Base-by-base conservation (phyloP, 2,329 filamentous ascomycete genomes). In the Ascochyta lentis region DNA sequence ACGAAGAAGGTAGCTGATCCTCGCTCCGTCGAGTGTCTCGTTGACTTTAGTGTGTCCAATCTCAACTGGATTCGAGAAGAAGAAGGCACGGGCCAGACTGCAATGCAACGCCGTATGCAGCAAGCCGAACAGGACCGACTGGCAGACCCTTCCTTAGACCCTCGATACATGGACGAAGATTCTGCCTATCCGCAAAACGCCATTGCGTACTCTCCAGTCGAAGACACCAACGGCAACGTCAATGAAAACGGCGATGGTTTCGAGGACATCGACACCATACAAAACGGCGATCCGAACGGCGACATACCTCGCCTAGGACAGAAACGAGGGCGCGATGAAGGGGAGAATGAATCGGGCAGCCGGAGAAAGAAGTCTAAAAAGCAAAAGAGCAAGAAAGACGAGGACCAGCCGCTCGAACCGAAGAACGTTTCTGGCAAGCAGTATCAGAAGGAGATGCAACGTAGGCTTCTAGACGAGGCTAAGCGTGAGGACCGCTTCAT, bases 21-120 rank as follows among this genome's bases (percentile, higher is more conserved):
- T 47, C 87, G 95, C 57, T 97, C 93, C 68, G 87, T 96, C 6
- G 94, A 98, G 74, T 89, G 87, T 23, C 83, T 98, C 22, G 92
- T 98, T 8, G 92, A 98, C 71, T 97, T 97, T 75, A 87, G 90
- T 24, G 82, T 91, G 37, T 94, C 96, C 49, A 99, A 99, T 72
- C 80, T 96, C 24, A 85, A 84, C 38, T 97, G 92, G 92, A 79
- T 98, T 43, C 84, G 84, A 48, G 86, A 86, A 27, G 75, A 80
- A 16, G 77, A 78, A 31, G 72, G 68, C 64, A 59, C 67, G 60
- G 74, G 76, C 2, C 68, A 79, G 39, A 79, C 80, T 41, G 80
- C 77, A 6, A 71, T 84, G 54, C 76, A 77, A 49, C 78, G 77
- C 54, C 80, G 81, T 26, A 77, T 79, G 47, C 79, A 80, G 49